Conservation (phyloP, 306 rosid species). For the Begonia loranthoides region DNA sequence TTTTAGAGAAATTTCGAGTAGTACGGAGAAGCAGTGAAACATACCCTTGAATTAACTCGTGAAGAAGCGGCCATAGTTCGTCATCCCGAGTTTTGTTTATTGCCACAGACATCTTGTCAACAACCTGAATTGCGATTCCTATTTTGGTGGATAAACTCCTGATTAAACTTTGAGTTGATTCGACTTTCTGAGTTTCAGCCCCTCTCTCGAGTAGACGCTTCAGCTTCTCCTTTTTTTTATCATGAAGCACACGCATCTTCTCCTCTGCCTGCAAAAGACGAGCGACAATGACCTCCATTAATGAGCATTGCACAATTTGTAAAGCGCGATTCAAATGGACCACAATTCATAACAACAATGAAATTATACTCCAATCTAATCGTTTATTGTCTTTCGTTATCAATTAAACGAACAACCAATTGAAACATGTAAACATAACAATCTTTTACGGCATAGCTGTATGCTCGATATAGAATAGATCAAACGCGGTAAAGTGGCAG, state of each 20-base stretch:
- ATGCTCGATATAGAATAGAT: no score
- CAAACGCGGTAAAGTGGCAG: no score
- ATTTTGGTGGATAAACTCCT: conserved; percentile 72
- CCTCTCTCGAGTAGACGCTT: conserved; percentile 70
- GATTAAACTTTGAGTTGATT: conserved; percentile 46
- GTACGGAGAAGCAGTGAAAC: conserved; percentile 10
- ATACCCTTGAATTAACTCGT: conserved; percentile 78
- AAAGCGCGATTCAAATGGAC: no score
- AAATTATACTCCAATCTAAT: no score
- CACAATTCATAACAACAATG: no score
- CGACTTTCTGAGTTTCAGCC: conserved; percentile 62
- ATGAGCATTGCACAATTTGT: neutral
- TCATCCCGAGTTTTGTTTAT: conserved; percentile 84
- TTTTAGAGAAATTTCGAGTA: neutral
- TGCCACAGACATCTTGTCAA: conserved; percentile 73
- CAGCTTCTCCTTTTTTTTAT: conserved; percentile 55
- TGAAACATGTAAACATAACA: no score
- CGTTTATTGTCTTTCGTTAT: no score
- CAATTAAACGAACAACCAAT: no score
- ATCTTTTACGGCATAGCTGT: no score
- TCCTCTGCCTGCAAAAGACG: conserved; percentile 70
- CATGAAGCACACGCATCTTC: conserved; percentile 81
- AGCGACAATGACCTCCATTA: conserved; percentile 3
- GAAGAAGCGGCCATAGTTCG: conserved; percentile 88
- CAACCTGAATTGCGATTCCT: conserved; percentile 82